Base-by-base conservation (phyloP, 2,329 filamentous ascomycete genomes). In the Coleophoma cylindrospora region DNA sequence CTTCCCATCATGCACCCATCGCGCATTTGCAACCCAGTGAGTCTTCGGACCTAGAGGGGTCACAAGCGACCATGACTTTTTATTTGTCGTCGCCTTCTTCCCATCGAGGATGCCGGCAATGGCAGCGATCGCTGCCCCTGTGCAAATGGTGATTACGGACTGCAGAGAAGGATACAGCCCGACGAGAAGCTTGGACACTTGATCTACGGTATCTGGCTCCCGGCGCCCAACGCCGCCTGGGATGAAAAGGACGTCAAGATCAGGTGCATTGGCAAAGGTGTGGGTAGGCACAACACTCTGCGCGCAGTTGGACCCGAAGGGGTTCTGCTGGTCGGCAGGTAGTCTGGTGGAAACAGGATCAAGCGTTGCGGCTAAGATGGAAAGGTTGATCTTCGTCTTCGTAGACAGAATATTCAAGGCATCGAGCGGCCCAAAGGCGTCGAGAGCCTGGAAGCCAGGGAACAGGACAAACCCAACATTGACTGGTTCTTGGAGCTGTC, bases 1-100 rank as follows among this genome's bases (percentile, higher is more conserved):
- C 50, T 85, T 83, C 3, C 79, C 83, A 64, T 87, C 83, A 0
- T 72, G 68, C 0, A 86, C 78, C 79, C 81, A 88, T 34, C 84
- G 72, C 15, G 84, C 84, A 22, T 73, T 71, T 0, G 71, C 65
- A 21, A 83, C 72, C 84, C 84, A 88, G 1, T 77, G 62, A 0
- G 84, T 80, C 1, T 71, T 65, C 0, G 74, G 70, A 0, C 77
- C 73, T 50, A 73, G 66, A 2, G 67, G 60, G 2, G 67, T 75
- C 8, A 79, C 74, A 54, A 64, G 65, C 8, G 67, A 63, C 71
- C 77, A 87, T 0, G 73, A 70, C 9, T 64, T 65, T 66, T 88
- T 88, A 62, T 88, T 88, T 17, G 80, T 84, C 3, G 85, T 88
- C 4, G 82, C 86, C 14, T 72, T 68, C 53, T 69, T 71, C 0